Conservation (phyloP, 2,329 filamentous ascomycete genomes). For the Exophiala phaeomuriformis region DNA sequence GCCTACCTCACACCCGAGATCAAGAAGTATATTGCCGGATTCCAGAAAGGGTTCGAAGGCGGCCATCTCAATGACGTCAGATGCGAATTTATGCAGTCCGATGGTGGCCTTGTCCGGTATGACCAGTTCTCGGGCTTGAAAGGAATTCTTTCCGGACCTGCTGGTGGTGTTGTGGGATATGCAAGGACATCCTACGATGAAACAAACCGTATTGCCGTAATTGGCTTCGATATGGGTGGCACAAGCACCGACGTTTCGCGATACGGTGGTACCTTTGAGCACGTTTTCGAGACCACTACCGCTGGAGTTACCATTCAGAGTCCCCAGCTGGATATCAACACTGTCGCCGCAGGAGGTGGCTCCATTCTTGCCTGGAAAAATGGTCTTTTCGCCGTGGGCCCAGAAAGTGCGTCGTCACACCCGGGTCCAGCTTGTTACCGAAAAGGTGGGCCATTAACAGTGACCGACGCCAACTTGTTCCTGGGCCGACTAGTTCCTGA, state of each 20-base stretch:
- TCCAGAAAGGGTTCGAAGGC: conserved; percentile 36
- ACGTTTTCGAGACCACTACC: conserved; percentile 79
- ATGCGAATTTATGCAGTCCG: conserved; percentile 92
- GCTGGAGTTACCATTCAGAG: conserved; percentile 78
- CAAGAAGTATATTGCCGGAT: conserved; percentile 56
- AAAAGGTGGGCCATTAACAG: conserved; percentile 78
- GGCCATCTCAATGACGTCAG: conserved; percentile 71
- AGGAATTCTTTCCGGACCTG: conserved; percentile 80
- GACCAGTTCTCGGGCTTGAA: conserved; percentile 63
- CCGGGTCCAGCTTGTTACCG: conserved; percentile 86
- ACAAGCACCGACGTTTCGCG: conserved; percentile 79
- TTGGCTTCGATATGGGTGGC: conserved; percentile 85
- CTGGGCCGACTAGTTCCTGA: conserved; percentile 61
- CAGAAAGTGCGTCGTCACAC: conserved; percentile 80
- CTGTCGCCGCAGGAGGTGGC: conserved; percentile 54
- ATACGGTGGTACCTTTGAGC: conserved; percentile 72
- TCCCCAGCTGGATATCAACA: conserved; percentile 75
- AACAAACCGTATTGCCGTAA: conserved; percentile 66
- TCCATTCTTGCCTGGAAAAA: conserved; percentile 66
- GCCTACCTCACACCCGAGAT: conserved; percentile 74
- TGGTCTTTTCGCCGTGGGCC: conserved; percentile 80
- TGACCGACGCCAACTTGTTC: conserved; percentile 87
- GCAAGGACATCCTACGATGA: conserved; percentile 66
- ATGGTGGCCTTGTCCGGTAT: conserved; percentile 55
- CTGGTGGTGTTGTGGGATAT: conserved; percentile 70